A percentile compares a stretch with the other conserved stretches of the same genome.
phyloP scores from a whole-genome alignment of 805 yeast species.

The Cephaloascus fragrans region DNA sequence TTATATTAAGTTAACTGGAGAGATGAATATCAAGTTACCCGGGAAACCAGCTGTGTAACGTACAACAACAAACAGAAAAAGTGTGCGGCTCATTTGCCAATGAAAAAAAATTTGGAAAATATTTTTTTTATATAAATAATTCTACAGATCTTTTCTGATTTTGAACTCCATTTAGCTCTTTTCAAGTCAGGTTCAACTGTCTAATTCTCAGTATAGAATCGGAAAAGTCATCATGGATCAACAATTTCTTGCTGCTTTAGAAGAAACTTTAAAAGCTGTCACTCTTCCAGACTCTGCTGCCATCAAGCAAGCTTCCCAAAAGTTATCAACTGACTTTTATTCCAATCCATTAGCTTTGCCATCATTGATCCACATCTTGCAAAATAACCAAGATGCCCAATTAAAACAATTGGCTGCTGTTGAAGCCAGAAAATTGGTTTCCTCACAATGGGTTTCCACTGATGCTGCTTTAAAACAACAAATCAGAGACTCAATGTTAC shows the following conservation, averaged over 20 bases:
- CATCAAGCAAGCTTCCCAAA: constrained; percentile 74
- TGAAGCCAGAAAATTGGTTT: constrained; percentile 81
- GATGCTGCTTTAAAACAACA: constrained; percentile 41
- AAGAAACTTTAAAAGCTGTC: constrained; percentile 69
- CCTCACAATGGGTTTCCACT: constrained; percentile 55
- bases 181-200: not conserved
- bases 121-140: too few relatives aligned
- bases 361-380: constrained; percentile 73
- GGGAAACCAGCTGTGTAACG: too few relatives aligned
- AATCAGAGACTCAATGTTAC: constrained; percentile 61
- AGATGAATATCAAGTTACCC: not conserved
- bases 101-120: too few relatives aligned
- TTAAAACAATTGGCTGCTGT: constrained; percentile 92
- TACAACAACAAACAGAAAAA: too few relatives aligned
- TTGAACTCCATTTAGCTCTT: not conserved
- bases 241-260: constrained; percentile 60
- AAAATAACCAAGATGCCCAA: constrained; percentile 57
- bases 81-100: not conserved
- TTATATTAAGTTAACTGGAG: too few relatives aligned
- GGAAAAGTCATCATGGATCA: constrained; percentile 43
- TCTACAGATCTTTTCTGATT: not conserved
- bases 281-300: constrained; percentile 73
- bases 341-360: constrained; percentile 65
- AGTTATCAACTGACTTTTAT: constrained; percentile 67
- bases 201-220: too few relatives aligned